Base-by-base conservation (phyloP, 192 early-diverging fungal genomes). In the Cetraspora pellucida region DNA sequence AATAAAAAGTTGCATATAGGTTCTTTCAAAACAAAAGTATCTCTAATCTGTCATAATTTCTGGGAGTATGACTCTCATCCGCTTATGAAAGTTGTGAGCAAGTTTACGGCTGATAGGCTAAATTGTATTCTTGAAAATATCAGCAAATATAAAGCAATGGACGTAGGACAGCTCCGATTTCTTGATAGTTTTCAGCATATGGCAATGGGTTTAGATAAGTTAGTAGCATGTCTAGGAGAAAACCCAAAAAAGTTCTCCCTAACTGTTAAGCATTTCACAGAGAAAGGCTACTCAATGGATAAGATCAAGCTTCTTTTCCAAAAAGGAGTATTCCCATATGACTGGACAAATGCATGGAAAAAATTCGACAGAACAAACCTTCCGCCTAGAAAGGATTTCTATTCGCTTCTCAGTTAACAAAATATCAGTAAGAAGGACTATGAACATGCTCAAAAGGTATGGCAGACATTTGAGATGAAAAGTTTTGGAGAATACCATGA, bases 291-390 rank as follows among this genome's bases (percentile, higher is more conserved):
- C 11, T 58, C 30, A 23, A 28, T 72, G 8, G 54, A 72, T 1
- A 45, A 71, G 25, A 71, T 71, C 16, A 71, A 71, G 2, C 13
- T 71, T 28, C 23, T 71, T 49, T 21, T 59, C 0, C 55, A 31
- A 73, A 73, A 73, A 58, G 27, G 71, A 8, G 71, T 73, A 23
- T 73, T 73, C n/a, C 71, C 55, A 23, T 73, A 73, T 59, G 55
- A 73, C 21, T 73, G 55, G 71, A 73, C 55, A 57, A 73, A 73
- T 45, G 1, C 71, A 59, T 73, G 55, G 55, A 55, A 73, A 0
- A 71, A 73, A 73, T 73, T 73, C 9, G 55, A 73, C 5, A 55
- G 30, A 73, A 73, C 71, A 58, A 58, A 0, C 14, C 54, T 72
- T 19, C 54, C 71, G 16, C 54, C 25, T 16, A 30, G 71, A 73